Evolutionary conservation across 148 eudicot genomes (phyloP).

Genomic region (Chenopodium album): DNA sequence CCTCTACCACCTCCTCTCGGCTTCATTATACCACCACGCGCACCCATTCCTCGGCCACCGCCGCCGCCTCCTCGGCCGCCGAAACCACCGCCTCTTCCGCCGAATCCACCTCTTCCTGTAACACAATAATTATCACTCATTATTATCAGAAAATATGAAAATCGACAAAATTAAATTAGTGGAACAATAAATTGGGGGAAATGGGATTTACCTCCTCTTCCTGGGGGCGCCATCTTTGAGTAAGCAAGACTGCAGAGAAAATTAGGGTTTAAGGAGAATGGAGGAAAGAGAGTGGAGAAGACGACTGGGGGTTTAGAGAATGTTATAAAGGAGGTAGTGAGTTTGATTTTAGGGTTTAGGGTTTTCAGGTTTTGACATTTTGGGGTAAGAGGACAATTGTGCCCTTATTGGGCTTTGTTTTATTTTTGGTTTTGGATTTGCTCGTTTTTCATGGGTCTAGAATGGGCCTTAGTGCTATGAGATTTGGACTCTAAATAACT

Average conservation of each 20-base stretch:
- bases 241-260: background rate
- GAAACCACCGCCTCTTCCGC: slow-evolving; percentile 19
- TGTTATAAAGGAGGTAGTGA: background rate
- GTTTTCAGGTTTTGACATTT: background rate
- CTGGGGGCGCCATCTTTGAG: slow-evolving; percentile 23
- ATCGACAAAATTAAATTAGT: background rate
- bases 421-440: background rate
- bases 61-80: slow-evolving; percentile 25
- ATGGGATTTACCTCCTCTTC: slow-evolving; percentile 27
- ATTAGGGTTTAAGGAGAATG: slow-evolving; percentile 12
- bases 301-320: background rate
- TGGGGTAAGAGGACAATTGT: background rate
- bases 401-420: background rate
- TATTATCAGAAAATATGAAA: no score
- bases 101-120: background rate
- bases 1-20: slow-evolving; percentile 37
- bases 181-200: background rate
- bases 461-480: no score
- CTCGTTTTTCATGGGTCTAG: no score
- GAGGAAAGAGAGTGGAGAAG: background rate
- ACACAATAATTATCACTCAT: no score
- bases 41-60: slow-evolving; percentile 22
- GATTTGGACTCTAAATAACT: no score
- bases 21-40: slow-evolving; percentile 25
- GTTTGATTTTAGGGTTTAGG: slow-evolving; percentile 21